These are phyloP conservation scores for Coemansia furcata DNA, from an alignment of 192 early-diverging fungal genomes.

Conservation along the genomic window DNA sequence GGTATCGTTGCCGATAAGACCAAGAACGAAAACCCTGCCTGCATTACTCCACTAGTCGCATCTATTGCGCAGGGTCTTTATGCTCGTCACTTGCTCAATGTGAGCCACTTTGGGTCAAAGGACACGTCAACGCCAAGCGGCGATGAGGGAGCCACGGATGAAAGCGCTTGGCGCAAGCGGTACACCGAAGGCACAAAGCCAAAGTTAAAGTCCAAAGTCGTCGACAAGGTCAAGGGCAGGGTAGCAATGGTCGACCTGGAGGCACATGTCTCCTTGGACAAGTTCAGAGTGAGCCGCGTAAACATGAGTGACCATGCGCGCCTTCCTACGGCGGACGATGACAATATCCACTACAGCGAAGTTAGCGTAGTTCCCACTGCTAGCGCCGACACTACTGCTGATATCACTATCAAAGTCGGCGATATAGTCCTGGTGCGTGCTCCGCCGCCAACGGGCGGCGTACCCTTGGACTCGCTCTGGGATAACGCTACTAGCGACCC, in stretches of 20 bases:
- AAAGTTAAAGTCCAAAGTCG: slow-evolving; percentile 2
- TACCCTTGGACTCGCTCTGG: slow-evolving; percentile 20
- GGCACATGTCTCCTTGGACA: slow-evolving; percentile 2
- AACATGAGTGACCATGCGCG: slow-evolving; percentile 1
- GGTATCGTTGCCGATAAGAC: slow-evolving; percentile 16
- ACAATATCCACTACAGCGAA: slow-evolving; percentile 17
- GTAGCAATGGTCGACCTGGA: slow-evolving; percentile 29
- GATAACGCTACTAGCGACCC: slow-evolving; percentile 4
- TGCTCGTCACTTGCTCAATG: slow-evolving; percentile 38
- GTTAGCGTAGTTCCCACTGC: slow-evolving; percentile 29
- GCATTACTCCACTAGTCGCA: slow-evolving; percentile 47
- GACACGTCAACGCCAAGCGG: neutral
- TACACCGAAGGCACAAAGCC: slow-evolving; percentile 19
- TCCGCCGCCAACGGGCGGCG: slow-evolving; percentile 10
- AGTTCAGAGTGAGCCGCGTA: slow-evolving; percentile 10
- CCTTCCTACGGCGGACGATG: slow-evolving; percentile 10
- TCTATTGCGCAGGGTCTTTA: slow-evolving; percentile 50
- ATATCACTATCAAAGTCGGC: slow-evolving; percentile 39
- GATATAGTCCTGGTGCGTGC: slow-evolving; percentile 25
- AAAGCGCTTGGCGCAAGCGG: slow-evolving; percentile 26
- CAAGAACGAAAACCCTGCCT: slow-evolving; percentile 44
- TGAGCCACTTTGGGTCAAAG: slow-evolving; percentile 23
- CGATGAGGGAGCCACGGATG: neutral
- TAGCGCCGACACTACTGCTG: neutral
- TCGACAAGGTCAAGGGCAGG: slow-evolving; percentile 26